phyloP scores from a whole-genome alignment of 805 yeast species.

The Metschnikowia peoriensis region DNA sequence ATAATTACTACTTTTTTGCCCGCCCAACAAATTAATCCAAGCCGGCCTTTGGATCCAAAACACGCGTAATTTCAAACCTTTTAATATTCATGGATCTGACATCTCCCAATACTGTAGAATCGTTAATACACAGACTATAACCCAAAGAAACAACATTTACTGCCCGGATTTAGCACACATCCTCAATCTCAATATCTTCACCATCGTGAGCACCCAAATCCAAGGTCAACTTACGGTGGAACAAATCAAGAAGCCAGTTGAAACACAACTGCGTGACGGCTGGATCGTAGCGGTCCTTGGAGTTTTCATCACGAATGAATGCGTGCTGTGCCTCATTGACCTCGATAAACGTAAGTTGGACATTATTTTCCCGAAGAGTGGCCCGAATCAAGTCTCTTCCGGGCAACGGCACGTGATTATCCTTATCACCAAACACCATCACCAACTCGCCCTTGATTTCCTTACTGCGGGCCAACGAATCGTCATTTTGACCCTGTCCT shows the following conservation, averaged over 20 bases:
- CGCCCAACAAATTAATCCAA: too few species aligned
- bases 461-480: constrained; percentile 56
- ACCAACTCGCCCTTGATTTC: constrained; percentile 60
- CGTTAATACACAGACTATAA: too few species aligned
- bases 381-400: constrained; percentile 73
- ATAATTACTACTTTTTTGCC: too few species aligned
- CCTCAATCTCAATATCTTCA: constrained; percentile 48
- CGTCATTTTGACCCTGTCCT: constrained; percentile 64
- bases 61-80: too few species aligned
- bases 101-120: too few species aligned
- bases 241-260: constrained; percentile 67
- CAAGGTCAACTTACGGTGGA: constrained; percentile 62
- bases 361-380: constrained; percentile 54
- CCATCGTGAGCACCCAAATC: constrained; percentile 68
- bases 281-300: constrained; percentile 82
- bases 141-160: not conserved
- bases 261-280: constrained; percentile 67
- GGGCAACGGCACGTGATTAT: constrained; percentile 74
- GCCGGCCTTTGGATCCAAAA: too few species aligned
- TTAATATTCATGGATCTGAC: too few species aligned
- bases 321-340: constrained; percentile 82
- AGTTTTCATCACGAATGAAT: constrained; percentile 71
- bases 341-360: constrained; percentile 70
- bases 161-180: constrained; percentile 50
- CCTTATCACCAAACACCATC: constrained; percentile 74